A percentile compares a stretch with the other conserved stretches of the same genome.
Conservation (phyloP, 2,329 filamentous ascomycete genomes). For the Ophiosphaerella narmari region DNA sequence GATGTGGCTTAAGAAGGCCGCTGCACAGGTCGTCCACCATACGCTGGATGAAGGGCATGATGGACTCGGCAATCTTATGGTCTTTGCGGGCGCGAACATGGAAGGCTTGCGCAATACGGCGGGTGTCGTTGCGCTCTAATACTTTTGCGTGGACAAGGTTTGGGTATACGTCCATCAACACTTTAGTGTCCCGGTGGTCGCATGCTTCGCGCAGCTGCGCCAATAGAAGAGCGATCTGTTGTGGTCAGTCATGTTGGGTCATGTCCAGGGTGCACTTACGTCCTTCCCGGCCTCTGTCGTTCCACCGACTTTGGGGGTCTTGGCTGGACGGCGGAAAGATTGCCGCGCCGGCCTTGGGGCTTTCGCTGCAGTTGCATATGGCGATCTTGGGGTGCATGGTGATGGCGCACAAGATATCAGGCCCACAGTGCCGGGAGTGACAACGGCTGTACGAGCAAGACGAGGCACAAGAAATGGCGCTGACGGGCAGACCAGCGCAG, state of each 20-base stretch:
- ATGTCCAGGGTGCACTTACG: neutral
- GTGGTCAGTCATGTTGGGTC: neutral
- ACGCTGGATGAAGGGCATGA: constrained; percentile 40
- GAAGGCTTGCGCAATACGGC: constrained; percentile 42
- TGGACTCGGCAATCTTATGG: constrained; percentile 4
- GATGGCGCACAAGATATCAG: constrained; percentile 5
- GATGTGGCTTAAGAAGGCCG: constrained; percentile 42
- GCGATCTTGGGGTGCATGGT: constrained; percentile 6
- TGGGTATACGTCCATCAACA: constrained; percentile 36
- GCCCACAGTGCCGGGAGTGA: constrained; percentile 6
- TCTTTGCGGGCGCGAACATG: constrained; percentile 40
- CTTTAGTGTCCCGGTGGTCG: constrained; percentile 15
- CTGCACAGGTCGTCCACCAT: constrained; percentile 49
- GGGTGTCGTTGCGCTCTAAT: constrained; percentile 28
- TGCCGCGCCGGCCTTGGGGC: constrained; percentile 1
- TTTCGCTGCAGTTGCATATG: constrained; percentile 20
- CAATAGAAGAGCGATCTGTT: neutral
- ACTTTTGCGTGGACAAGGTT: constrained; percentile 14
- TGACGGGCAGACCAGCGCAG: constrained; percentile 39
- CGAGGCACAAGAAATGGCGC: constrained; percentile 43
- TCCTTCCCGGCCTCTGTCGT: neutral
- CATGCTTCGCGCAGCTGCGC: constrained; percentile 24
- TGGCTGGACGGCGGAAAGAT: neutral
- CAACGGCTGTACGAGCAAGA: constrained; percentile 25
- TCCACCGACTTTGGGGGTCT: neutral